Conservation (phyloP, 768 basidiomycete species). For the Rhizopogon salebrosus region DNA sequence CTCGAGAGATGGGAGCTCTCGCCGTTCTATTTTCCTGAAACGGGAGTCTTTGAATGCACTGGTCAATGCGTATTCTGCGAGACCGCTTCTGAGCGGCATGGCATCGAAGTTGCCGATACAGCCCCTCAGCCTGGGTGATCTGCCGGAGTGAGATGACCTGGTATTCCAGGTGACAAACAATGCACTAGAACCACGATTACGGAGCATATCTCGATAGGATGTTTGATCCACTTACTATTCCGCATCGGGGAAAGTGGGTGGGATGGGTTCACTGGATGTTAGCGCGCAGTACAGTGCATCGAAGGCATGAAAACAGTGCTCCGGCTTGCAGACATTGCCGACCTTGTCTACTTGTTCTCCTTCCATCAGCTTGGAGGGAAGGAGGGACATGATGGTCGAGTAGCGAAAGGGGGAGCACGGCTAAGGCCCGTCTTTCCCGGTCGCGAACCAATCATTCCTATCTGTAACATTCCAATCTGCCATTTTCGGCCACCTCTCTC, state of each 20-base stretch:
- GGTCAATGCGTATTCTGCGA: slow-evolving; percentile 87
- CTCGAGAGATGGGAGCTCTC: slow-evolving; percentile 75
- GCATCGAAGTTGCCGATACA: slow-evolving; percentile 94
- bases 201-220: neutral
- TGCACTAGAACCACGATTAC: slow-evolving; percentile 35
- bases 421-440: too few species aligned
- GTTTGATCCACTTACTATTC: slow-evolving; percentile 58
- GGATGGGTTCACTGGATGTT: slow-evolving; percentile 44
- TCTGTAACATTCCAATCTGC: slow-evolving; percentile 12
- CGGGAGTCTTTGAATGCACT: slow-evolving; percentile 88
- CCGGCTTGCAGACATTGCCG: slow-evolving; percentile 51
- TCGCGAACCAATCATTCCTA: neutral
- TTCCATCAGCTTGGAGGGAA: slow-evolving; percentile 46
- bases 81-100: slow-evolving; percentile 63
- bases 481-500: slow-evolving; percentile 21
- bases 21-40: slow-evolving; percentile 73
- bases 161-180: slow-evolving; percentile 98
- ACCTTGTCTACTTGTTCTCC: slow-evolving; percentile 34
- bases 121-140: slow-evolving; percentile 67
- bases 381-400: slow-evolving; percentile 46
- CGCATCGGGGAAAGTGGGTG: slow-evolving; percentile 62
- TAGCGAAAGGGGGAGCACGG: slow-evolving; percentile 13
- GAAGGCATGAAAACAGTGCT: slow-evolving; percentile 81
- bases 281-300: slow-evolving; percentile 79
- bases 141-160: slow-evolving; percentile 53